These are phyloP conservation scores for Alternaria atra DNA, from an alignment of 2,329 filamentous ascomycete species.

Conservation along the genomic window DNA sequence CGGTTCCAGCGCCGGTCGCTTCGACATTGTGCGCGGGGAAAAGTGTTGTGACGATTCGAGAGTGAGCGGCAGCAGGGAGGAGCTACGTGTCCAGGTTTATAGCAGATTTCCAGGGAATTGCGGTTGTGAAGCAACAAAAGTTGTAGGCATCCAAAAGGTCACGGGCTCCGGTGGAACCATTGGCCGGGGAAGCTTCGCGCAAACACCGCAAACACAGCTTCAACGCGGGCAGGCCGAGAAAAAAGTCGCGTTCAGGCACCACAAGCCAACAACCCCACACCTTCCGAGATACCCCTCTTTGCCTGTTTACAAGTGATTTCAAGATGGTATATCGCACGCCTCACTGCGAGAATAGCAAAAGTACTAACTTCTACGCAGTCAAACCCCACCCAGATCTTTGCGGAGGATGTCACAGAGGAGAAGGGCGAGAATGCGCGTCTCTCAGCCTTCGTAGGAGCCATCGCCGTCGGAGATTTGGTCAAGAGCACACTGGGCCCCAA, in stretches of 20 bases:
- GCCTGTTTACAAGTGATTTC: slow-evolving; percentile 29
- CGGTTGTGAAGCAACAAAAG: slow-evolving; percentile 15
- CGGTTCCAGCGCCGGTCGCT: slow-evolving; percentile 57
- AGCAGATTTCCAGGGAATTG: not conserved
- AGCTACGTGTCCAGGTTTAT: not conserved
- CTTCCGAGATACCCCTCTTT: slow-evolving; percentile 44
- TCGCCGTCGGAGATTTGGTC: slow-evolving; percentile 95
- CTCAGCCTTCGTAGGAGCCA: slow-evolving; percentile 96
- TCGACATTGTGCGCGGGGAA: slow-evolving; percentile 51
- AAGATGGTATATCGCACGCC: slow-evolving; percentile 41
- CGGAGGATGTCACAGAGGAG: slow-evolving; percentile 95
- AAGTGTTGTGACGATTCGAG: not conserved
- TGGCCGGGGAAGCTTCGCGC: slow-evolving; percentile 29
- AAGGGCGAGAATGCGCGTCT: slow-evolving; percentile 99
- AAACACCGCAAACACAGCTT: slow-evolving; percentile 40
- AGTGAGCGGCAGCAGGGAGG: not conserved
- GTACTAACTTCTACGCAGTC: slow-evolving; percentile 41
- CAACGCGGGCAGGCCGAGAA: slow-evolving; percentile 40
- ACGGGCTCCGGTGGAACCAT: slow-evolving; percentile 27
- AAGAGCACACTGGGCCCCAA: slow-evolving; percentile 98
- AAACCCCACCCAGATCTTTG: slow-evolving; percentile 97
- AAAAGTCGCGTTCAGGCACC: slow-evolving; percentile 48
- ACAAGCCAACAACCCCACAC: slow-evolving; percentile 37
- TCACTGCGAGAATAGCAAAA: not conserved
- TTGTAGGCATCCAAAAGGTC: slow-evolving; percentile 32